Percentiles rank a stretch among this genome's conserved stretches.
phyloP scores from a whole-genome alignment of 768 basidiomycete genomes.

The Mycena galericulata region DNA sequence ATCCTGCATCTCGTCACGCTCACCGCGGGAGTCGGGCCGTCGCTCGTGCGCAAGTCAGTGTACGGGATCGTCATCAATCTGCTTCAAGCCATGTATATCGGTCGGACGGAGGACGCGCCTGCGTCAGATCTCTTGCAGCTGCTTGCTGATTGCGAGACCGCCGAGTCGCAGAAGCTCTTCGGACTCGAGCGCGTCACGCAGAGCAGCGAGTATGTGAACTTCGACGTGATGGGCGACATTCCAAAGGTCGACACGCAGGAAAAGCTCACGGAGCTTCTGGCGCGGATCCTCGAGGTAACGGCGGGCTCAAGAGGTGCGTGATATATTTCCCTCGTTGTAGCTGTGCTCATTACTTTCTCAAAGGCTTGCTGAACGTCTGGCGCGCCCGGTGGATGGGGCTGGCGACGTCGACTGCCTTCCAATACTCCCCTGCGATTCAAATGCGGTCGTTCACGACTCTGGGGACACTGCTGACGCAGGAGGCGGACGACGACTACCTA shows the following conservation, averaged over 20 bases:
- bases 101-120: slow-evolving; percentile 69
- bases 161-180: slow-evolving; percentile 74
- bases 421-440: slow-evolving; percentile 89
- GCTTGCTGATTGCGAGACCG: slow-evolving; percentile 68
- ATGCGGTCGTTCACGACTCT: slow-evolving; percentile 88
- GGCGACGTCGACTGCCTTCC: slow-evolving; percentile 90
- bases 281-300: slow-evolving; percentile 71
- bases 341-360: slow-evolving; percentile 9
- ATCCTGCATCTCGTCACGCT: slow-evolving; percentile 83
- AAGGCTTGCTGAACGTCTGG: slow-evolving; percentile 89
- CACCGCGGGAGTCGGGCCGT: slow-evolving; percentile 80
- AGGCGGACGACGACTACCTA: slow-evolving; percentile 92
- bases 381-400: slow-evolving; percentile 94
- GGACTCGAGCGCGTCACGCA: slow-evolving; percentile 74
- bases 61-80: slow-evolving; percentile 88
- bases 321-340: background rate
- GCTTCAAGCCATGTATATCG: slow-evolving; percentile 78
- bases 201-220: slow-evolving; percentile 75
- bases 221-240: slow-evolving; percentile 67
- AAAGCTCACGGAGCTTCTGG: slow-evolving; percentile 70
- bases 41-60: slow-evolving; percentile 80
- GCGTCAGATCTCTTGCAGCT: slow-evolving; percentile 71
- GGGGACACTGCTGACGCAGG: slow-evolving; percentile 82
- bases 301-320: slow-evolving; percentile 76
- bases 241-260: slow-evolving; percentile 74